Evolutionary conservation across 2,329 filamentous ascomycete species (phyloP), one percentile per base, ranked within the genome.

Genomic region (Arthrobotrys iridis): DNA sequence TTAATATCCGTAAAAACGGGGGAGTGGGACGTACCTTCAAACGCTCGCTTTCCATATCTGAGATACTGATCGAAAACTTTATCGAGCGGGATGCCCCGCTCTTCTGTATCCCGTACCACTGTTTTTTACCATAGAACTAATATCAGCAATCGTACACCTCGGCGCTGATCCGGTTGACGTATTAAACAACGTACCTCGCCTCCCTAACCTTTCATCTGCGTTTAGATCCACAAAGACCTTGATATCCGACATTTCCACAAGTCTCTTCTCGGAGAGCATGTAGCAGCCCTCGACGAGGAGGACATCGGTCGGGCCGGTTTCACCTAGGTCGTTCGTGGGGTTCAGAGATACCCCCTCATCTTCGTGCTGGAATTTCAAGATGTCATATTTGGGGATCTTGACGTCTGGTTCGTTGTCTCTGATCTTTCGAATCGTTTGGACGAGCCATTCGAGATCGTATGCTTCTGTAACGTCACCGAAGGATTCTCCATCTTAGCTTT

Each of bases 201-300:
- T 55, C 3, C 72, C 72, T 22, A 76, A 57, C 48, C 78, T 66
- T 10, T 75, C 77, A 55, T 78, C 78, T 2, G 78, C 37, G 48
- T 79, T 78, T 30, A 77, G 75, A 55, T 78, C 78, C 3, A 78
- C 78, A 35, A 78, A 78, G 30, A 79, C 60, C 20, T 79, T 79
- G 5, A 79, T 76, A 30, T 70, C 70, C 18, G 77, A 65, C 59
- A 79, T 68, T 33, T 77, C 74, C 15, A 79, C 72, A 43, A 79
- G 46, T 41, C 73, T 66, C 52, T 70, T 68, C 37, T 77, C 70
- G 28, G 70, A 70, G 3, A 79, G 76, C 58, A 79, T 37, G 28
- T 79, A 79, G n/a, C 66, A 75, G 1, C 78, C 78, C 59, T 79
- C 78, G 0, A 75, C 77, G 13, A 79, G 62, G 8, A 79, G 68